Evolutionary conservation across 140 eudicot genomes (phyloP).

Genomic region (Ambrosia hybrid): DNA sequence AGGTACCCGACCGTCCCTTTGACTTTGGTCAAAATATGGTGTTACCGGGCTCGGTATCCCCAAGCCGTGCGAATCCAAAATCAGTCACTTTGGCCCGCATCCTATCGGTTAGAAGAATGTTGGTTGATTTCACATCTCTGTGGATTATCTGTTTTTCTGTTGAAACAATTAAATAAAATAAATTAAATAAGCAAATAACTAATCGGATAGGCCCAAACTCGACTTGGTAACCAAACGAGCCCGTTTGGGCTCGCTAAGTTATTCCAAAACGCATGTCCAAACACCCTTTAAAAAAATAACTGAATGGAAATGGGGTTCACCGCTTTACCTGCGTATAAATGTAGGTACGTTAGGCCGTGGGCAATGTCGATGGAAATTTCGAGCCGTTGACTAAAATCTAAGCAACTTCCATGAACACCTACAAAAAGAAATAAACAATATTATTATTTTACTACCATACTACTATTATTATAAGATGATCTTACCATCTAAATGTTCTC

Average conservation of each 20-base stretch:
- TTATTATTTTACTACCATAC: slow-evolving; percentile 3
- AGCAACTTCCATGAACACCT: slow-evolving; percentile 69
- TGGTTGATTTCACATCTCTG: too few species aligned
- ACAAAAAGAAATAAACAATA: slow-evolving; percentile 26
- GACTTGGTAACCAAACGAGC: slow-evolving; percentile 10
- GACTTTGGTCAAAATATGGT: slow-evolving; percentile 85
- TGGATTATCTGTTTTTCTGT: too few species aligned
- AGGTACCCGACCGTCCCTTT: slow-evolving; percentile 98
- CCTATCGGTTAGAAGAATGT: not conserved
- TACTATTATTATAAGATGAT: slow-evolving; percentile 15
- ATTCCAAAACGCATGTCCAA: not conserved
- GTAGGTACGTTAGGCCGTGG: slow-evolving; percentile 91
- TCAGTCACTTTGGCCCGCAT: slow-evolving; percentile 93
- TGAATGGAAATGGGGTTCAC: not conserved
- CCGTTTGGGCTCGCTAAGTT: not conserved
- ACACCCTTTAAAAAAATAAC: not conserved
- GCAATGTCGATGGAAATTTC: slow-evolving; percentile 84
- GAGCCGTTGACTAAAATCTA: slow-evolving; percentile 91
- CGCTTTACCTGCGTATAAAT: slow-evolving; percentile 67
- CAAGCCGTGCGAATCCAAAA: slow-evolving; percentile 89
- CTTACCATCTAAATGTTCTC: slow-evolving; percentile 97
- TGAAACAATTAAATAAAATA: slow-evolving; percentile 8
- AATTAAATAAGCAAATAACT: not conserved
- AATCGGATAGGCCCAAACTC: not conserved
- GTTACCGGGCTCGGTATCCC: slow-evolving; percentile 62